These are phyloP conservation scores for Triticum aestivum DNA, from an alignment of 176 grass and related monocot species.

Conservation along the genomic window IWGSC_CS_RefSeq_v2.1 NC_057799.1:437197552-437198051, in stretches of 20 bases:
- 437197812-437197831: not conserved
- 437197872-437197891: not conserved
- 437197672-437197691: not conserved
- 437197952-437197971: not conserved
- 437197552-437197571: slow-evolving; percentile 10
- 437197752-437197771: not conserved
- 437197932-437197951: not conserved
- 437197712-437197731: not conserved
- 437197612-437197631: not conserved
- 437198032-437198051: not conserved
- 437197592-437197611: slow-evolving; percentile 23
- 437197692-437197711: not conserved
- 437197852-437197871: not conserved
- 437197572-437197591: slow-evolving; percentile 37
- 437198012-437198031: not conserved
- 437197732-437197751: not conserved
- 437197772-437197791: not conserved
- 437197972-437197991: not conserved
- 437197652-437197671: not conserved
- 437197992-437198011: not conserved
- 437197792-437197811: not conserved
- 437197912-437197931: not conserved
- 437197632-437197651: not conserved
- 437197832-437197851: not conserved
- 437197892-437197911: no score